Conservation (phyloP, 1,139 yeast genomes). For the Suhomyces atakaporum region DNA sequence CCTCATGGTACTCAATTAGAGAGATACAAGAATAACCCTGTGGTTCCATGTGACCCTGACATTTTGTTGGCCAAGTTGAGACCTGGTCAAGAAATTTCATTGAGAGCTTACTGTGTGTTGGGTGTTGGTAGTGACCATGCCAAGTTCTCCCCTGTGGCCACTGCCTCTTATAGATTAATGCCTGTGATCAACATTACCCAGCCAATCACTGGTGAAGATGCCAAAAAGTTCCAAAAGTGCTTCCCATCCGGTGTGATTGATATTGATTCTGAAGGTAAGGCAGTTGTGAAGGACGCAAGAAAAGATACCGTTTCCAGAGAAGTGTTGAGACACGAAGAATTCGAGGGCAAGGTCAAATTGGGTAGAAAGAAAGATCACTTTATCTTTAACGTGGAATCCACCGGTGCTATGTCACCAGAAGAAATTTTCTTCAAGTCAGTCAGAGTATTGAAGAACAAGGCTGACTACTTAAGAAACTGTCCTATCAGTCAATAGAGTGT, state of each 20-base stretch:
- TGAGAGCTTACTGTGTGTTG: constrained; percentile 86
- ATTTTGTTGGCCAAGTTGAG: constrained; percentile 87
- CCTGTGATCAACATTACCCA: constrained; percentile 82
- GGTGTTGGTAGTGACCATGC: constrained; percentile 97
- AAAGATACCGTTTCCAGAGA: constrained; percentile 96
- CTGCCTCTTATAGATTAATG: constrained; percentile 93
- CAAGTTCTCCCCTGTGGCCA: constrained; percentile 93
- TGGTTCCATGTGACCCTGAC: constrained; percentile 81
- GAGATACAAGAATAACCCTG: constrained; percentile 65
- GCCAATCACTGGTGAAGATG: constrained; percentile 77
- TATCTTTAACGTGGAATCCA: constrained; percentile 88
- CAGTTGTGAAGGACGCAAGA: constrained; percentile 83
- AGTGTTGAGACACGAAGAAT: constrained; percentile 90
- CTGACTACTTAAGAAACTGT: constrained; percentile 75
- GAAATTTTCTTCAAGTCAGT: constrained; percentile 92
- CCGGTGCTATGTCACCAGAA: constrained; percentile 96
- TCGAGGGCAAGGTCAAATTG: constrained; percentile 81
- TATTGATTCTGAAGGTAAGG: constrained; percentile 66
- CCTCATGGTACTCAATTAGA: constrained; percentile 89
- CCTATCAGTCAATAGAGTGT: constrained; percentile 61
- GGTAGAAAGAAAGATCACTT: constrained; percentile 93
- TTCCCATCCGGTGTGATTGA: constrained; percentile 93
- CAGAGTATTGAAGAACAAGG: constrained; percentile 81
- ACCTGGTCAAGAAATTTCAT: constrained; percentile 94
- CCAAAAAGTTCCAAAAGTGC: constrained; percentile 79